phyloP scores from a whole-genome alignment of 345 rosid genomes.

The Theobroma cacao region DNA sequence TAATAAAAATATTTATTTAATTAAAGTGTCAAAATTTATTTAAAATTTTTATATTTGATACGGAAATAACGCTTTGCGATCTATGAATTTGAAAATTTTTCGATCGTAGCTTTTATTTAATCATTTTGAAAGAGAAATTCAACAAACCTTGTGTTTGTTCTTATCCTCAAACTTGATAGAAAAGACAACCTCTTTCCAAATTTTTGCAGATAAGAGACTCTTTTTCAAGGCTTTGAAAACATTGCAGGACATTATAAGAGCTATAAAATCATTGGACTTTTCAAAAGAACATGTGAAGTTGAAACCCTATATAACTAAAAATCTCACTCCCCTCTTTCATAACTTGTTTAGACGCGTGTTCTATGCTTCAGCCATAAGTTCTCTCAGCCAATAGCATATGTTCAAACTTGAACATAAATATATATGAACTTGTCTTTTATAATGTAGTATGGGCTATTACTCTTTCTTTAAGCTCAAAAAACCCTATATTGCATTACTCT shows the following conservation, averaged over 20 bases:
- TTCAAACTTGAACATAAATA: not conserved
- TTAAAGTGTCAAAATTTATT: too few relatives aligned
- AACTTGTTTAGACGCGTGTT: slow-evolving; percentile 21
- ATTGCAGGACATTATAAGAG: not conserved
- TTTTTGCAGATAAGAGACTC: not conserved
- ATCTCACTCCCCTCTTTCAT: slow-evolving; percentile 2
- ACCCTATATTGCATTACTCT: not conserved
- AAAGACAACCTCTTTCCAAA: not conserved
- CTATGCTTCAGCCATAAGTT: slow-evolving; percentile 22
- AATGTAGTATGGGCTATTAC: not conserved
- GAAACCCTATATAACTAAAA: not conserved
- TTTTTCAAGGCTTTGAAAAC: not conserved
- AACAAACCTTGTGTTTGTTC: too few relatives aligned
- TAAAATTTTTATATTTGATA: too few relatives aligned
- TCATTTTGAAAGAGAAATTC: too few relatives aligned
- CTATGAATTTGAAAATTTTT: too few relatives aligned
- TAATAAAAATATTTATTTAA: too few relatives aligned
- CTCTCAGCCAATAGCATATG: not conserved
- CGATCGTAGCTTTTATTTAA: too few relatives aligned
- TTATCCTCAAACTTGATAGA: too few relatives aligned
- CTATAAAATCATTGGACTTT: not conserved
- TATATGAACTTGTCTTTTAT: not conserved
- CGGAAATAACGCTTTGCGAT: too few relatives aligned
- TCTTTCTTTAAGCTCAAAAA: not conserved
- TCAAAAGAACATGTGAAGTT: not conserved